Evolutionary conservation across 2,329 filamentous ascomycete genomes (phyloP), one percentile per base, ranked within the genome.

Genomic region (Alternaria arborescens): DNA sequence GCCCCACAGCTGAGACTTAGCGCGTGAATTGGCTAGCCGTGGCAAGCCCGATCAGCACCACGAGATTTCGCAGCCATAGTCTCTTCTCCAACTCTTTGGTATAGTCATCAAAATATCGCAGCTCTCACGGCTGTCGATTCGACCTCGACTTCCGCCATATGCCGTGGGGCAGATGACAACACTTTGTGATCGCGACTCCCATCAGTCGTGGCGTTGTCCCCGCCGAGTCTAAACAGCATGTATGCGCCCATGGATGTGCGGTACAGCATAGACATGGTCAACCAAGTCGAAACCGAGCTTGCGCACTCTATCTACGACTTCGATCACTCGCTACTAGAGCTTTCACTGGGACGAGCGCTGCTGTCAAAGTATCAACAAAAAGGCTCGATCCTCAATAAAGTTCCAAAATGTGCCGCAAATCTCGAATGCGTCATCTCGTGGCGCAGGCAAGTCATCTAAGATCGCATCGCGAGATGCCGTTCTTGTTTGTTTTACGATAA

Each of bases 81-180:
- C 28, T 41, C 30, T 70, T 64, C 52, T 63, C 67, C 64, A 69
- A 64, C 18, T 18, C 24, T 20, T 65, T 64, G 20, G 57, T 55
- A 59, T 50, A 30, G 64, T 54, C 68, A 68, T 70, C 59, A 58
- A 67, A n/a, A 43, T 43, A 69, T 61, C 22, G 66, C 56, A 16
- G 67, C 62, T 55, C 52, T 67, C 14, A 69, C 60, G 10, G 67
- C 63, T 12, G 47, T 36, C 30, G 68, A 46, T 8, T 36, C 61
- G 32, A 65, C 57, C 18, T 71, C 64, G 8, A 72, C n/a, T 53
- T 72, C 71, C 57, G 64, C 60, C 20, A 18, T 26, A 16, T 24
- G 8, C 46, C 46, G 14, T 11, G 46, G 46, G 46, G 46, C 32
- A 24, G 10, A 24, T 18, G 30, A 11, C 46, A 16, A 14, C 14